Percentiles rank a stretch among this genome's conserved stretches.
These are phyloP conservation scores for Boletus speciosus DNA, from an alignment of 768 basidiomycete genomes.

Conservation along the genomic window DNA sequence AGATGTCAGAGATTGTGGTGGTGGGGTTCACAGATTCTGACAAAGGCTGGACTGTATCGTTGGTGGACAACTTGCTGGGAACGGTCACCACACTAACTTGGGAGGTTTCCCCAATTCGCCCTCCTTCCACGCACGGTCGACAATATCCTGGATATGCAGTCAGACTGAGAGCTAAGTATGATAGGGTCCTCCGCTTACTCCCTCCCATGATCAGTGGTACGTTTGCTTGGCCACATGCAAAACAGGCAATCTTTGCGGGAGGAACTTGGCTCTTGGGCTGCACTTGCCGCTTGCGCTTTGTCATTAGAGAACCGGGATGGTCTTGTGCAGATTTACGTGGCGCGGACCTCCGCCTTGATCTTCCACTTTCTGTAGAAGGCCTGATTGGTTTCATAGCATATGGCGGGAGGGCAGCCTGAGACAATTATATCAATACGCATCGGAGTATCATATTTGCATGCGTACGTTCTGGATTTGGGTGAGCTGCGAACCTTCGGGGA, in stretches of 20 bases:
- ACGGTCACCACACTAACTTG: slow-evolving; percentile 9
- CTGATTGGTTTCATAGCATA: slow-evolving; percentile 59
- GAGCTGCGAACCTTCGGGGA: slow-evolving; percentile 54
- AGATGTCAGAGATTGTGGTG: neutral
- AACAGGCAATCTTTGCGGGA: slow-evolving; percentile 50
- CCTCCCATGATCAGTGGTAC: slow-evolving; percentile 77
- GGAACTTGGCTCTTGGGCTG: slow-evolving; percentile 33
- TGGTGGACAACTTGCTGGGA: neutral
- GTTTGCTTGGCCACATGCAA: slow-evolving; percentile 59
- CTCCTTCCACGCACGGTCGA: slow-evolving; percentile 60
- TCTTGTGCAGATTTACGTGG: slow-evolving; percentile 32
- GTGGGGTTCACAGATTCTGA: neutral
- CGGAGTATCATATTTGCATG: neutral
- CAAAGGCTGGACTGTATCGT: slow-evolving; percentile 4
- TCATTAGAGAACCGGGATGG: slow-evolving; percentile 13
- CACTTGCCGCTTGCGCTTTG: slow-evolving; percentile 42
- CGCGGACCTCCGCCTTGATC: slow-evolving; percentile 35
- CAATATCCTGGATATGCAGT: slow-evolving; percentile 51
- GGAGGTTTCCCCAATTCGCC: slow-evolving; percentile 37
- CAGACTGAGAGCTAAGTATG: neutral
- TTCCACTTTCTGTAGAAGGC: slow-evolving; percentile 40
- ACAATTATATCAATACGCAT: neutral
- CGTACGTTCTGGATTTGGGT: slow-evolving; percentile 59
- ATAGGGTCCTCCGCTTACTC: slow-evolving; percentile 42
- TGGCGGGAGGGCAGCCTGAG: slow-evolving; percentile 43